Evolutionary conservation across 345 rosid species (phyloP), one percentile per base, ranked within the genome.

Genomic region (Eucalyptus camaldulensis): DNA sequence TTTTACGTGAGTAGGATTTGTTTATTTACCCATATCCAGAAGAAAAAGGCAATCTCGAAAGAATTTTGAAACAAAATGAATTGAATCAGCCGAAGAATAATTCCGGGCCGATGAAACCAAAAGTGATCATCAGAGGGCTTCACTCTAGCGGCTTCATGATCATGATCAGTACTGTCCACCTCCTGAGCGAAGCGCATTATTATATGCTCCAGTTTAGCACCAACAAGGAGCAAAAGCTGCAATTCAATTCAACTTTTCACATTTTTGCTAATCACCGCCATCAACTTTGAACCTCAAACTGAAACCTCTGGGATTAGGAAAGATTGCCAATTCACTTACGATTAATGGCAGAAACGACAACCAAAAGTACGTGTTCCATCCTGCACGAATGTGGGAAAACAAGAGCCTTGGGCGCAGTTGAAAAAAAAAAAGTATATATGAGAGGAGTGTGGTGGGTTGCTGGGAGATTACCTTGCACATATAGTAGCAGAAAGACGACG

Each of bases 341-440:
- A 90, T 87, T 56, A 97, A 54, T 12, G 99, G 99, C 87, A 97
- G 92, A 93, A 97, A 96, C 65, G 99, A 94, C 31, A 97, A 88
- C 99, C 99, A 97, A 88, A 97, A 97, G 88, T 93, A 97, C 0
- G 96, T 90, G 90, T 96, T 96, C 99, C 99, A 96, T 62, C 99
- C 98, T 96, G 95, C 92, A 49, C 87, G 89, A 51, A 58, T 49
- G 43, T 53, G 50, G 51, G 43, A 81, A 50, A 25, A 14, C 51
- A 51, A 56, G 33, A 14, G 19, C 10, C 15, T 49, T 69, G 29
- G 72, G 80, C 58, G 29, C 29, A 56, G 17, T 53, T 51, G 31
- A 86, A 31, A 33, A 53, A 50, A 37, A 53, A 50, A 50, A 37
- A 49, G 13, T 40, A 40, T 16, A n/a, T 60, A 81, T 14, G 22